phyloP scores from a whole-genome alignment of 495 filamentous ascomycete species.

The Aspergillus sclerotiicarbonarius region DNA sequence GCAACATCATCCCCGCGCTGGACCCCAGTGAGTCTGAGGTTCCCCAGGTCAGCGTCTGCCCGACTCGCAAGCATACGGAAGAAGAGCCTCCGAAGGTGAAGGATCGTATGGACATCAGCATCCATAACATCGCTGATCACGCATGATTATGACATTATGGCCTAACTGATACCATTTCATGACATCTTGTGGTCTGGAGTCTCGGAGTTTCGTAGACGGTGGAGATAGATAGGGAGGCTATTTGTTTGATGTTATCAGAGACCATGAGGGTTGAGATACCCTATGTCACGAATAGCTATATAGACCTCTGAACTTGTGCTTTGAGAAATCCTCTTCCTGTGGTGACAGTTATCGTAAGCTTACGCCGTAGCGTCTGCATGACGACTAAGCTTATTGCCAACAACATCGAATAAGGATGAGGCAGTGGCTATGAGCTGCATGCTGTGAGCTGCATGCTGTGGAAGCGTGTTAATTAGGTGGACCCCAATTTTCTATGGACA shows the following conservation, averaged over 20 bases:
- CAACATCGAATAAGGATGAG: too few relatives aligned
- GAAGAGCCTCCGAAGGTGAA: constrained; percentile 41
- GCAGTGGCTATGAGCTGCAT: too few relatives aligned
- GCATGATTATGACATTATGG: constrained; percentile 22
- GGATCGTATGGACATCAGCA: constrained; percentile 59
- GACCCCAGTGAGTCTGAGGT: constrained; percentile 33
- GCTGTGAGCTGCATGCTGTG: too few relatives aligned
- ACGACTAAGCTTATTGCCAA: too few relatives aligned
- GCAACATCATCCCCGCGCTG: constrained; percentile 54
- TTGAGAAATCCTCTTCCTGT: too few relatives aligned
- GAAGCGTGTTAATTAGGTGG: too few relatives aligned
- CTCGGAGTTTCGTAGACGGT: constrained; percentile 25
- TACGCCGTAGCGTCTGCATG: too few relatives aligned
- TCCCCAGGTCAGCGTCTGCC: constrained; percentile 35
- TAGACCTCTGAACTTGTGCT: neutral
- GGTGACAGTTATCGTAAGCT: too few relatives aligned
- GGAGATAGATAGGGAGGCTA: constrained; percentile 20
- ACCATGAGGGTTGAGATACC: constrained; percentile 15
- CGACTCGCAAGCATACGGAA: constrained; percentile 21
- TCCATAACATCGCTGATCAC: constrained; percentile 58
- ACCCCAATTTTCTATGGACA: too few relatives aligned
- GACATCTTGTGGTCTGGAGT: constrained; percentile 20
- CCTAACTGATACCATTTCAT: constrained; percentile 3
- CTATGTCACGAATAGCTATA: constrained; percentile 9
- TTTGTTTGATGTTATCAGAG: constrained; percentile 17